A percentile compares a stretch with the other conserved stretches of the same genome.
phyloP scores from a whole-genome alignment of 1,284 basidiomycete genomes.

The Filobasidium uniguttulatum region DNA sequence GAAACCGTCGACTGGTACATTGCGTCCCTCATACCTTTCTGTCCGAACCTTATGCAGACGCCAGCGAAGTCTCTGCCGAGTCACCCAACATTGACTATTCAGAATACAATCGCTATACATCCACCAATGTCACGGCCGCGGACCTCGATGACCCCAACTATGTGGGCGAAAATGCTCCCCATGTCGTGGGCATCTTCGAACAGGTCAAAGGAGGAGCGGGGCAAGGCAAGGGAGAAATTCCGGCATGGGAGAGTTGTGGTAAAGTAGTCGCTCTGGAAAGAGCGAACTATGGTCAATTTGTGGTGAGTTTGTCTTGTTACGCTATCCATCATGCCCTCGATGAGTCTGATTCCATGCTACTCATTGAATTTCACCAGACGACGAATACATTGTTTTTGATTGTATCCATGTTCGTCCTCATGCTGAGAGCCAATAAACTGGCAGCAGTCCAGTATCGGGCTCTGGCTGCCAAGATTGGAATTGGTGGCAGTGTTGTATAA shows the following conservation, averaged over 20 bases:
- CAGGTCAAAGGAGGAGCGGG: constrained; percentile 9
- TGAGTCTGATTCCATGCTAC: not conserved
- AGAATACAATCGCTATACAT: constrained; percentile 2
- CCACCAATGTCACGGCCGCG: not conserved
- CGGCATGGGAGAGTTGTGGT: constrained; percentile 80
- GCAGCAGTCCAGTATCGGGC: constrained; percentile 60
- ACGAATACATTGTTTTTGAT: constrained; percentile 58
- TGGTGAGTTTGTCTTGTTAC: constrained; percentile 42
- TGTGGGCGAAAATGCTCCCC: constrained; percentile 5
- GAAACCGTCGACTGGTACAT: constrained; percentile 71
- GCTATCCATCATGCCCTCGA: not conserved
- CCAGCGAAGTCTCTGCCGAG: constrained; percentile 4
- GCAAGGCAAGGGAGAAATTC: constrained; percentile 46
- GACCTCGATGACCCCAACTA: not conserved
- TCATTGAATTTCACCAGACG: constrained; percentile 22
- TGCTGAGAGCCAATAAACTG: constrained; percentile 53
- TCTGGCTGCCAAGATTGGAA: constrained; percentile 62
- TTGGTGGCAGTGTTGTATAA: constrained; percentile 14
- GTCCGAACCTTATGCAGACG: constrained; percentile 13
- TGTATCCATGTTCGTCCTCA: constrained; percentile 50
- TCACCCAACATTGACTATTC: constrained; percentile 2
- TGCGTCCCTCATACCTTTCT: constrained; percentile 43
- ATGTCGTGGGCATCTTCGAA: not conserved
- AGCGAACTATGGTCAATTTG: constrained; percentile 73
- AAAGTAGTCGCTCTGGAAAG: constrained; percentile 62